phyloP scores from a whole-genome alignment of 202 grass and related monocot genomes.

The Zoysia matrella region DNA sequence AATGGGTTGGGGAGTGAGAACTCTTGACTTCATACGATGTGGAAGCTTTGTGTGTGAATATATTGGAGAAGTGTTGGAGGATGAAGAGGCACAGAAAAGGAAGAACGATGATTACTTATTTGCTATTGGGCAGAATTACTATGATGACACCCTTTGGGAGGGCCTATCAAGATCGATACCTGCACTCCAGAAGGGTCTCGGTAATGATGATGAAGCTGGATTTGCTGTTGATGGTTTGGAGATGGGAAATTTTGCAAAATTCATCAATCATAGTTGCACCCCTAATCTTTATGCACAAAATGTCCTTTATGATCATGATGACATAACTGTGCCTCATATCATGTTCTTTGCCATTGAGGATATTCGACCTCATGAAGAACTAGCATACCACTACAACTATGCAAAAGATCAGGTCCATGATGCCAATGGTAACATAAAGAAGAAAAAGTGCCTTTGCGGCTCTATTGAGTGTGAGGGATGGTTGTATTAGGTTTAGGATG shows the following conservation, averaged over 20 bases:
- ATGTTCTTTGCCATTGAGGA: constrained; percentile 91
- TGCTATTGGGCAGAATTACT: constrained; percentile 84
- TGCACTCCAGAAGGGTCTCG: constrained; percentile 65
- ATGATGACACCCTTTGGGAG: constrained; percentile 79
- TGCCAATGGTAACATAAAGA: constrained; percentile 86
- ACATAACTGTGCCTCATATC: constrained; percentile 73
- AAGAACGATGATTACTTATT: constrained; percentile 81
- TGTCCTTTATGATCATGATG: constrained; percentile 87
- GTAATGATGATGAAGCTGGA: constrained; percentile 44
- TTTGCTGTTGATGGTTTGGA: constrained; percentile 88
- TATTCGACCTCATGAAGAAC: constrained; percentile 70
- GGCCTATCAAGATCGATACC: constrained; percentile 86
- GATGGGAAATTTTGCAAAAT: constrained; percentile 82
- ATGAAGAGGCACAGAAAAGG: constrained; percentile 80
- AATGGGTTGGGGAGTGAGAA: constrained; percentile 91
- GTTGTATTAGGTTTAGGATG: constrained; percentile 73
- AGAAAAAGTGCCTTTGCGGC: constrained; percentile 84
- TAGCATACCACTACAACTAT: constrained; percentile 91
- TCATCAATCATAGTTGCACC: constrained; percentile 88
- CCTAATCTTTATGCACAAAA: constrained; percentile 94
- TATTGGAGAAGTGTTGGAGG: constrained; percentile 76
- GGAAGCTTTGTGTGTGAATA: constrained; percentile 96
- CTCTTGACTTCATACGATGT: constrained; percentile 72
- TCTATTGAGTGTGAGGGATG: constrained; percentile 79
- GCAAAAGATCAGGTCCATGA: constrained; percentile 86